Conservation (phyloP, 305 asterid genomes). For the Fraxinus nigra region DNA sequence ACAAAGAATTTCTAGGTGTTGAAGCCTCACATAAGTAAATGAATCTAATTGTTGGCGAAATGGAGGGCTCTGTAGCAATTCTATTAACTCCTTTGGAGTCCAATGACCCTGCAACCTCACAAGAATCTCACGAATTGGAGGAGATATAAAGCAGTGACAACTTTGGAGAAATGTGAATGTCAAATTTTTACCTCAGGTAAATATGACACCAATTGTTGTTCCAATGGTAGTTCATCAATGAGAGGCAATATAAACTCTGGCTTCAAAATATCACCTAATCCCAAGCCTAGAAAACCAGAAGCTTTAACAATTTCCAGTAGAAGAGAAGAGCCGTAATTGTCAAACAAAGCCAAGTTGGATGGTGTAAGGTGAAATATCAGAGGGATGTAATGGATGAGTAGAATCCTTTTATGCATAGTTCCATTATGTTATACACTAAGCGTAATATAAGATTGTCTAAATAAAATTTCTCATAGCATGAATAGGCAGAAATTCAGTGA, state of each 20-base stretch:
- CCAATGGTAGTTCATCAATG: slow-evolving; percentile 62
- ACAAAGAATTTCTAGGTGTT: slow-evolving; percentile 1
- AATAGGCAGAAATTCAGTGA: background rate
- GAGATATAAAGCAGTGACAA: slow-evolving; percentile 14
- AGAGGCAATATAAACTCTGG: slow-evolving; percentile 76
- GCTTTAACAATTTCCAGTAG: slow-evolving; percentile 15
- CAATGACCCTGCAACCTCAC: slow-evolving; percentile 62
- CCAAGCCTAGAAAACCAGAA: slow-evolving; percentile 63
- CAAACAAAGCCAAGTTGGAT: slow-evolving; percentile 1
- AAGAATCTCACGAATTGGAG: slow-evolving; percentile 18
- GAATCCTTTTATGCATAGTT: slow-evolving; percentile 11
- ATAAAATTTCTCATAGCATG: background rate
- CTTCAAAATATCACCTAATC: slow-evolving; percentile 88
- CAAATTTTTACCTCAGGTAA: slow-evolving; percentile 72
- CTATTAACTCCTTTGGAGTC: slow-evolving; percentile 77
- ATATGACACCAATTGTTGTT: slow-evolving; percentile 63
- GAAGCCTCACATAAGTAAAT: slow-evolving; percentile 74
- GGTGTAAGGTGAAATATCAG: background rate
- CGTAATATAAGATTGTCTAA: slow-evolving; percentile 7
- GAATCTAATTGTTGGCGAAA: slow-evolving; percentile 96
- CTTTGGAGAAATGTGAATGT: slow-evolving; percentile 10
- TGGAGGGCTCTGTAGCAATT: slow-evolving; percentile 86
- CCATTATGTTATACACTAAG: slow-evolving; percentile 1
- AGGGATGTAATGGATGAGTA: background rate
- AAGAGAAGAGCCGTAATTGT: slow-evolving; percentile 13